Evolutionary conservation across 2,329 filamentous ascomycete genomes (phyloP).

Genomic region (Ceratocystis eucalypticola): DNA sequence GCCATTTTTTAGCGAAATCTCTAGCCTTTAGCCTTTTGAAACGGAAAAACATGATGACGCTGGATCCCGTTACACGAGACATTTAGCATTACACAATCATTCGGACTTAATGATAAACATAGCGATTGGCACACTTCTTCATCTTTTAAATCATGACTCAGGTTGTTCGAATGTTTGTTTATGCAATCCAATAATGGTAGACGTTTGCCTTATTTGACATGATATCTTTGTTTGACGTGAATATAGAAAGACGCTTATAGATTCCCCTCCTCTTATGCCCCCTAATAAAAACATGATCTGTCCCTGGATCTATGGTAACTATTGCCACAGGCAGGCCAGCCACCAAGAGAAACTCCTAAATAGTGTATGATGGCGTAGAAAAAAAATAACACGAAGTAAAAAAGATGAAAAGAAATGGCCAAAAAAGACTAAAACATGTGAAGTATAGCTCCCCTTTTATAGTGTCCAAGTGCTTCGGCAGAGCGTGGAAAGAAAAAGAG

Average conservation of each 20-base stretch:
- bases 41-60: neutral
- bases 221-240: neutral
- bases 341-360: neutral
- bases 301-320: neutral
- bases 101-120: neutral
- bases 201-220: neutral
- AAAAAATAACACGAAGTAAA: neutral
- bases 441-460: constrained; percentile 13
- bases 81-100: neutral
- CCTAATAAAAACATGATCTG: neutral
- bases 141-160: no score
- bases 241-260: neutral
- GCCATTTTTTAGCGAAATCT: no score
- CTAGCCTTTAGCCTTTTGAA: neutral
- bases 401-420: constrained; percentile 1
- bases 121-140: neutral
- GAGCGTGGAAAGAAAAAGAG: constrained; percentile 20
- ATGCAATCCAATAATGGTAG: neutral
- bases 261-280: neutral
- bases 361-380: neutral
- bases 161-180: neutral
- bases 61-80: neutral
- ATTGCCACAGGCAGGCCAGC: neutral
- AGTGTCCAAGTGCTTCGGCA: constrained; percentile 20
- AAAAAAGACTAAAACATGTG: neutral